phyloP scores from a whole-genome alignment of 2,329 filamentous ascomycete species.

The Trichoderma sp. region DNA sequence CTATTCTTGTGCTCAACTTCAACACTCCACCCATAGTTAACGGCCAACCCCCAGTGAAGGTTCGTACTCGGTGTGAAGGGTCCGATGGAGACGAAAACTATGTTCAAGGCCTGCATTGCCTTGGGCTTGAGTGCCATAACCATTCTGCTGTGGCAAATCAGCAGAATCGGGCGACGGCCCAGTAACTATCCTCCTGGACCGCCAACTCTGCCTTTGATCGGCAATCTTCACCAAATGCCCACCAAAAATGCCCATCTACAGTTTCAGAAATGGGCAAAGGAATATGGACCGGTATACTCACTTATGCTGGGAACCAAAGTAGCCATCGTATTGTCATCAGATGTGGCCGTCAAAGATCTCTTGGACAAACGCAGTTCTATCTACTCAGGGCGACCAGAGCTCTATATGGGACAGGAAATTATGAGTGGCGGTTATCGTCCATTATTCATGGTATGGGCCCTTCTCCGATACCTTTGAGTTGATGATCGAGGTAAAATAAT shows the following conservation, averaged over 20 bases:
- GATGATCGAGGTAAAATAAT: neutral
- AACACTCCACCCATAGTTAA: no score
- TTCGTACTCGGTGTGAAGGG: neutral
- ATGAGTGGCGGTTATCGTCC: constrained; percentile 16
- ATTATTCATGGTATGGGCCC: constrained; percentile 1
- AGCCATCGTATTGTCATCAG: constrained; percentile 51
- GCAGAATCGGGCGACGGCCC: constrained; percentile 13
- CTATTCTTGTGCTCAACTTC: no score
- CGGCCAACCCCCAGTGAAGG: no score
- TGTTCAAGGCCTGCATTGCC: neutral
- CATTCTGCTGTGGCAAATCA: constrained; percentile 10
- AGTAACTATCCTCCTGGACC: constrained; percentile 19
- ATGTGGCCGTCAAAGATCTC: constrained; percentile 52
- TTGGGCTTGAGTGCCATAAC: neutral
- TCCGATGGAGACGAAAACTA: neutral
- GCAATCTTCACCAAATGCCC: constrained; percentile 19
- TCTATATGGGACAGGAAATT: constrained; percentile 21
- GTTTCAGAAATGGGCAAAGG: constrained; percentile 51
- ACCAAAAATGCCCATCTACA: constrained; percentile 10
- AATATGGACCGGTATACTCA: constrained; percentile 56
- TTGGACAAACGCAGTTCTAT: constrained; percentile 53
- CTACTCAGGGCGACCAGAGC: constrained; percentile 7
- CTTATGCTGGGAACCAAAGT: constrained; percentile 53
- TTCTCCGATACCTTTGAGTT: neutral
- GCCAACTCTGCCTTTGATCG: constrained; percentile 12